These are phyloP conservation scores for Prunus salicina DNA, from an alignment of 306 rosid species.

Conservation along the genomic window DNA sequence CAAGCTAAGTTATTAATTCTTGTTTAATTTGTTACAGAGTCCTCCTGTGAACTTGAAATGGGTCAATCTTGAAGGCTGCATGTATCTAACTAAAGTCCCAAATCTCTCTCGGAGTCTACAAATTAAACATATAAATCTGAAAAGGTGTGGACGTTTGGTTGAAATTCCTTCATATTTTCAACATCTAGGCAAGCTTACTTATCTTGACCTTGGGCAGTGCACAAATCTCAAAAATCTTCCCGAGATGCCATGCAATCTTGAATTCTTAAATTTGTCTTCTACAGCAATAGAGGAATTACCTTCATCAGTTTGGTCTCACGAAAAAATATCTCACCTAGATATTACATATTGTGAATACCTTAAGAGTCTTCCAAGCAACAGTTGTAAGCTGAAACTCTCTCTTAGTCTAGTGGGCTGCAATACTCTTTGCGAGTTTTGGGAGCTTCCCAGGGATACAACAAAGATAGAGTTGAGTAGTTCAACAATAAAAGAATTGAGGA, in stretches of 20 bases:
- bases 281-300: slow-evolving; percentile 7
- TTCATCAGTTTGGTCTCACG: neutral
- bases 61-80: neutral
- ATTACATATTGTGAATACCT: fast-evolving
- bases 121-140: neutral
- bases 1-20: neutral
- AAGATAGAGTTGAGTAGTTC: no score
- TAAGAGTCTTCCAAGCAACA: neutral
- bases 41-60: neutral
- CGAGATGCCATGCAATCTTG: neutral
- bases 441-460: neutral
- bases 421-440: neutral
- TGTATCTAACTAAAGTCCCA: neutral
- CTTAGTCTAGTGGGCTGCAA: neutral
- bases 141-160: neutral
- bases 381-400: neutral
- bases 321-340: neutral
- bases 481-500: no score
- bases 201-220: neutral
- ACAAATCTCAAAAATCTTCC: neutral
- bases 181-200: neutral
- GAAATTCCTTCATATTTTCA: neutral
- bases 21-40: neutral
- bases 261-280: fast-evolving
- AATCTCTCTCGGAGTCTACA: neutral